phyloP scores from a whole-genome alignment of 2,329 filamentous ascomycete genomes.

The Sporothrix phasma region DNA sequence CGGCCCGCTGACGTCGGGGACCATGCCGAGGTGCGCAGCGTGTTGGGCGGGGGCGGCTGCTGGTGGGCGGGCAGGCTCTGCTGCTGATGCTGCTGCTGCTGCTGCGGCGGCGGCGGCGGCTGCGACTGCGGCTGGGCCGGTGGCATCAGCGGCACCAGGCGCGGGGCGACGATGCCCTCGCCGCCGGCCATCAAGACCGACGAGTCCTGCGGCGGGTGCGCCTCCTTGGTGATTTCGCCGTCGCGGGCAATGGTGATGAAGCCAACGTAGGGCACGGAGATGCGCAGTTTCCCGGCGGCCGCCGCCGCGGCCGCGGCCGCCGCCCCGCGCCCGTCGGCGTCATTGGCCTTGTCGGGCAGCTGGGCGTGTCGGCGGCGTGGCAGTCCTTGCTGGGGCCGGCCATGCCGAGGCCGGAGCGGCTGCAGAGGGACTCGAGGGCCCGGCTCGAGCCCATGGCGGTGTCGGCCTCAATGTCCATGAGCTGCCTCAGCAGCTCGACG shows the following conservation, averaged over 20 bases:
- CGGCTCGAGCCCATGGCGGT: conserved; percentile 18
- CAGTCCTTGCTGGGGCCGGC: too few species aligned
- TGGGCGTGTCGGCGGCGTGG: neutral
- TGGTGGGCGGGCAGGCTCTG: neutral
- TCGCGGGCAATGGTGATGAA: conserved; percentile 27
- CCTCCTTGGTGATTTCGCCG: conserved; percentile 15
- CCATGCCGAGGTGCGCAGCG: neutral
- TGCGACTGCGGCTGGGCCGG: neutral
- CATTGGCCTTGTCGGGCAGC: neutral
- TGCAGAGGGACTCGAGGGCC: neutral
- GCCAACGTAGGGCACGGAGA: conserved; percentile 36
- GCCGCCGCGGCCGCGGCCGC: neutral
- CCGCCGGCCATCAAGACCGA: neutral
- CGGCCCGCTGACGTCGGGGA: neutral
- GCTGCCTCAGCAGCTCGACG: conserved; percentile 24
- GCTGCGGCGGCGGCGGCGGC: neutral
- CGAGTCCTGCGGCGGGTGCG: neutral
- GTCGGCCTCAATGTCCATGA: conserved; percentile 28
- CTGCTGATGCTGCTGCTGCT: neutral
- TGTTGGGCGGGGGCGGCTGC: too few species aligned
- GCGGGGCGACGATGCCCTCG: neutral
- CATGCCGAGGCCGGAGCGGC: neutral
- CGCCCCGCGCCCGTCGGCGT: neutral
- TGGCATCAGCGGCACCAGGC: neutral
- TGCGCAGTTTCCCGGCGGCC: conserved; percentile 18